Evolutionary conservation across 1,284 basidiomycete species (phyloP), one percentile per base, ranked within the genome.

Genomic region (Boletus sp.): DNA sequence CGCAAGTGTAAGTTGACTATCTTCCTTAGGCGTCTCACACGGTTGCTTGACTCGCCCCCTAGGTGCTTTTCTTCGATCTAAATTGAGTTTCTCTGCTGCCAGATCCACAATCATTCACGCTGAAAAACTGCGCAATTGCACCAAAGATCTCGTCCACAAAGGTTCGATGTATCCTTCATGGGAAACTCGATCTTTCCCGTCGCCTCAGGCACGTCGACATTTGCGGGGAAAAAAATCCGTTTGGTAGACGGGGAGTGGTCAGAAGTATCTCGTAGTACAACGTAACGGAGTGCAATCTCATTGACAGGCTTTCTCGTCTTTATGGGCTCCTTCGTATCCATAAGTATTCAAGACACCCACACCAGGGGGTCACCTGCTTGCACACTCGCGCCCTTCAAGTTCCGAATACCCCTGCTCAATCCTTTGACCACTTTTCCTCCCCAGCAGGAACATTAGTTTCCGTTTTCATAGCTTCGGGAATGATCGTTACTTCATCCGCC

Each of bases 381-480:
- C 3, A 85, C 81, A 1, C 68, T 62, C 0, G 63, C 70, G 1
- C 82, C 81, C 59, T 80, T n/a, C n/a, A n/a, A n/a, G n/a, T n/a
- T 78, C 45, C 63, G 65, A 6, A 82, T 64, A 3, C 75, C 79
- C 13, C 65, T 69, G 1, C 76, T 80, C 12, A 81, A 68, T 3
- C 73, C 74, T 47, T 67, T 68, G 1, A 84, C 73, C 24, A 59
- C 76, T 49, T 75, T 77, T 1, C 83, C 82, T 78, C 76, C 1
- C 79, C 80, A 0, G 80, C 78, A 49, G 67, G 69, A 7, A 86
- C 63, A 16, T 76, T 74, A 44, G 85, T 80, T 67, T 89, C 87
- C 7, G 83, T 88, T 73, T 91, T 90, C 88, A 89, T 90, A 1
- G 88, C 86, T 67, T 89, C 86, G 18, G 90, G 75, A 24, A 89